Conservation (phyloP, 208 protist species). For the Sergeia podlipaevii region DNA sequence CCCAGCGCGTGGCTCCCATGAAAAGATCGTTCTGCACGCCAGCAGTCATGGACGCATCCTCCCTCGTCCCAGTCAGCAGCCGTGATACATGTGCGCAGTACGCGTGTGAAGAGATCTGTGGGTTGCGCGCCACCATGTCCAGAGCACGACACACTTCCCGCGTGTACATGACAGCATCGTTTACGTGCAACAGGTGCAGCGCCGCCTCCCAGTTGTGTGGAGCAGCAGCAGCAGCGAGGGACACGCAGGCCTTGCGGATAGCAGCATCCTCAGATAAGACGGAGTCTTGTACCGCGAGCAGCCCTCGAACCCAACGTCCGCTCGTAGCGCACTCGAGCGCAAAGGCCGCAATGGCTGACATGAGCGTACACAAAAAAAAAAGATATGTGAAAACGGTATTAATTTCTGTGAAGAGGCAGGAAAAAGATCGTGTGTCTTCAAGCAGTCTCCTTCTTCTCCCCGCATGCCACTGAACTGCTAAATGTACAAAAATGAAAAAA, state of each 20-base stretch:
- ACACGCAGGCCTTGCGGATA: slow-evolving; percentile 30
- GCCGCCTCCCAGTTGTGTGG: slow-evolving; percentile 40
- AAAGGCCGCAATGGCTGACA: slow-evolving; percentile 63
- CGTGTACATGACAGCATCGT: slow-evolving; percentile 8
- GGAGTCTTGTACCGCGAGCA: slow-evolving; percentile 50
- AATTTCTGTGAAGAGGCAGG: too few relatives aligned
- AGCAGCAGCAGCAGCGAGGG: slow-evolving; percentile 35
- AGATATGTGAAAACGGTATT: slow-evolving; percentile 3
- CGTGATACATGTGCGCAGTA: slow-evolving; percentile 1
- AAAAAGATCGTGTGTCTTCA: too few relatives aligned
- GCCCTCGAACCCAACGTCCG: slow-evolving; percentile 65
- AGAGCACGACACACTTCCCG: slow-evolving; percentile 19
- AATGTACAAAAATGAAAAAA: too few relatives aligned
- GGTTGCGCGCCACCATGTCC: slow-evolving; percentile 17
- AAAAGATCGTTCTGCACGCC: slow-evolving; percentile 8
- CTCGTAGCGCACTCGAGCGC: slow-evolving; percentile 48
- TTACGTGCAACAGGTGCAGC: slow-evolving; percentile 28
- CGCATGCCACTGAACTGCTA: too few relatives aligned
- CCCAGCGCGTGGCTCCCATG: slow-evolving; percentile 22
- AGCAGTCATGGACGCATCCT: neutral
- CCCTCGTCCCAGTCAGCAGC: slow-evolving; percentile 7
- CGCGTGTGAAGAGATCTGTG: slow-evolving; percentile 2
- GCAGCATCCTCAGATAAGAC: slow-evolving; percentile 12
- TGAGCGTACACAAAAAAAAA: slow-evolving; percentile 7
- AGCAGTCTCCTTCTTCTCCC: too few relatives aligned